phyloP scores from a whole-genome alignment of 1,139 yeast genomes.

The Debaryomyces subglobosus region DNA sequence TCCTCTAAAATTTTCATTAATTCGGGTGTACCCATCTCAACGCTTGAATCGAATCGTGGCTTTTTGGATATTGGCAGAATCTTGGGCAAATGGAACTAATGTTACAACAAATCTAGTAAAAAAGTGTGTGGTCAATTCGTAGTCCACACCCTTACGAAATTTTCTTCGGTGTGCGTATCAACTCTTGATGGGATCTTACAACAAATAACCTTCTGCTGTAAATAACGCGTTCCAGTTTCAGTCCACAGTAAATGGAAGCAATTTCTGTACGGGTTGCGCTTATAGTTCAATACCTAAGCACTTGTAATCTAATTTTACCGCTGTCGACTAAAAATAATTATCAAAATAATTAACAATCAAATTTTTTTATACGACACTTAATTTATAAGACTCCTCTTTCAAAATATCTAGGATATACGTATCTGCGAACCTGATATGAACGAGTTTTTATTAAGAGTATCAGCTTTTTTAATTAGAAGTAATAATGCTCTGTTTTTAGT shows the following conservation, averaged over 20 bases:
- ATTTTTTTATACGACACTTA: neutral
- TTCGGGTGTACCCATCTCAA: constrained; percentile 34
- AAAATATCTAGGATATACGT: neutral
- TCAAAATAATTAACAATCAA: neutral
- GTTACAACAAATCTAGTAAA: neutral
- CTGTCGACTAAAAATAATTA: neutral
- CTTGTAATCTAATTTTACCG: neutral
- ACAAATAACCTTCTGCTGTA: neutral
- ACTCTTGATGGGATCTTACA: neutral
- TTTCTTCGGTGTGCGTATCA: constrained; percentile 3
- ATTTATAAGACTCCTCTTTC: neutral
- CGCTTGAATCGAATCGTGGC: constrained; percentile 19
- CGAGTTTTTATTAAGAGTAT: neutral
- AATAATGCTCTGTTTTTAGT: neutral
- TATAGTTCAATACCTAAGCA: neutral
- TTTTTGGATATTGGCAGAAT: constrained; percentile 22
- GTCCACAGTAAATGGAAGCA: neutral
- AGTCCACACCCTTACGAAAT: neutral
- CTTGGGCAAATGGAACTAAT: constrained; percentile 15
- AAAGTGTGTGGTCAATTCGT: neutral
- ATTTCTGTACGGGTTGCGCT: neutral
- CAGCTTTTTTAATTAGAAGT: neutral
- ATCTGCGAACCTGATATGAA: neutral
- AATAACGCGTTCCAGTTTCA: neutral
- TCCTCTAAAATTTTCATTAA: constrained; percentile 43